Conservation (phyloP, 1,284 basidiomycete genomes). For the Austroboletus rostrupii region DNA sequence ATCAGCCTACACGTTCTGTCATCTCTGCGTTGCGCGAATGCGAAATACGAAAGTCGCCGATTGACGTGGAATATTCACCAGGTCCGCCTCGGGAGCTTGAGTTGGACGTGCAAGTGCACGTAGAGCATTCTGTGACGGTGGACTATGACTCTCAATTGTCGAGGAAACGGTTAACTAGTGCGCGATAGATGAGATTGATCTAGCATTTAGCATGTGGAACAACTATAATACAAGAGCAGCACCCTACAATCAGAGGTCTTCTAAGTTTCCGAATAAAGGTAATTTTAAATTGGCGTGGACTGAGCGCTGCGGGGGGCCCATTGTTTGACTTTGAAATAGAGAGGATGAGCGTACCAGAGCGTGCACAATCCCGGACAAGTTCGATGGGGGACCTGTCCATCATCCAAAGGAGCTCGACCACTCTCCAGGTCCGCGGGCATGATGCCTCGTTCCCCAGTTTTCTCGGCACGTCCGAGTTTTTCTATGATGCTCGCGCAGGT, state of each 20-base stretch:
- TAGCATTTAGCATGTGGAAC: neutral
- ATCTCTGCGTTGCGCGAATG: slow-evolving; percentile 22
- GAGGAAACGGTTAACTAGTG: slow-evolving; percentile 12
- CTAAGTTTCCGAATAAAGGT: neutral
- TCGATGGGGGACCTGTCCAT: slow-evolving; percentile 35
- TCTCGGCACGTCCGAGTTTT: slow-evolving; percentile 50
- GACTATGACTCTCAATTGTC: slow-evolving; percentile 26
- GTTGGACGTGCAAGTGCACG: slow-evolving; percentile 27
- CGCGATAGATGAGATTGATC: slow-evolving; percentile 4
- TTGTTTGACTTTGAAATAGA: too few species aligned
- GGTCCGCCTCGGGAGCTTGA: slow-evolving; percentile 21
- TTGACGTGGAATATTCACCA: slow-evolving; percentile 24
- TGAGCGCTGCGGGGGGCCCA: neutral
- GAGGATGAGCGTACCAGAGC: too few species aligned
- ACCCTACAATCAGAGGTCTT: neutral
- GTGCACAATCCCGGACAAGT: neutral
- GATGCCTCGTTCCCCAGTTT: slow-evolving; percentile 38
- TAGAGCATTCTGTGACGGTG: slow-evolving; percentile 29
- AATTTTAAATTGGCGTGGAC: slow-evolving; percentile 13
- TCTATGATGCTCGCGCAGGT: slow-evolving; percentile 69
- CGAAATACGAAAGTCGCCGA: slow-evolving; percentile 21
- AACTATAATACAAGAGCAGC: slow-evolving; percentile 9
- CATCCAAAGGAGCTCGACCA: slow-evolving; percentile 49
- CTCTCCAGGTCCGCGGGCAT: slow-evolving; percentile 62
- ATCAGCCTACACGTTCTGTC: slow-evolving; percentile 13